phyloP scores from a whole-genome alignment of 2,329 filamentous ascomycete genomes.

The Zymoseptoria ardabiliae region DNA sequence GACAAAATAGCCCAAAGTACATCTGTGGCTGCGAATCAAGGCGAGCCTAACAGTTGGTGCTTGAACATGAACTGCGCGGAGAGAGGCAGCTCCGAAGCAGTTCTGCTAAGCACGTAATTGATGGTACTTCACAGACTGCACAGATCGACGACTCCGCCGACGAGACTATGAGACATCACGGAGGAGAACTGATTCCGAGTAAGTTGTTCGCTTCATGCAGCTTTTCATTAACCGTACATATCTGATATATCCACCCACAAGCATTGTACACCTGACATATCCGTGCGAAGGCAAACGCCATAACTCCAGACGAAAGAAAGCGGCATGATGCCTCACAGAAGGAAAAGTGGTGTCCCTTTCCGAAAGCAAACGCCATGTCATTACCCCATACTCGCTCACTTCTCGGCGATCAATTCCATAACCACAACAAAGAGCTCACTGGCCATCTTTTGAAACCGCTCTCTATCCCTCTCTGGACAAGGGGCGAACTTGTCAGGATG shows the following conservation, averaged over 20 bases:
- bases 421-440: conserved; percentile 15
- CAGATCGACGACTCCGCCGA: neutral
- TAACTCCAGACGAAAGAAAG: neutral
- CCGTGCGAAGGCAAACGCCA: neutral
- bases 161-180: no score
- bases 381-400: neutral
- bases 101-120: no score
- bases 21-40: no score
- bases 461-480: no score
- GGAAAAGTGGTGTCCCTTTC: neutral
- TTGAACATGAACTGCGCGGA: no score
- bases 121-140: neutral
- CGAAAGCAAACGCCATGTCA: neutral
- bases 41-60: no score
- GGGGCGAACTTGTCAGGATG: conserved; percentile 12
- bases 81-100: no score
- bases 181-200: neutral
- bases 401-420: conserved; percentile 5
- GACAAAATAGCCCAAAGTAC: no score
- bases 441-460: conserved; percentile 10
- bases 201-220: neutral
- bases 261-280: neutral
- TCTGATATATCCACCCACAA: neutral
- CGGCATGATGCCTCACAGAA: neutral
- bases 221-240: neutral